Evolutionary conservation across 73 alveolate species (phyloP).

Genomic region (Tetrahymena elliotti): DNA sequence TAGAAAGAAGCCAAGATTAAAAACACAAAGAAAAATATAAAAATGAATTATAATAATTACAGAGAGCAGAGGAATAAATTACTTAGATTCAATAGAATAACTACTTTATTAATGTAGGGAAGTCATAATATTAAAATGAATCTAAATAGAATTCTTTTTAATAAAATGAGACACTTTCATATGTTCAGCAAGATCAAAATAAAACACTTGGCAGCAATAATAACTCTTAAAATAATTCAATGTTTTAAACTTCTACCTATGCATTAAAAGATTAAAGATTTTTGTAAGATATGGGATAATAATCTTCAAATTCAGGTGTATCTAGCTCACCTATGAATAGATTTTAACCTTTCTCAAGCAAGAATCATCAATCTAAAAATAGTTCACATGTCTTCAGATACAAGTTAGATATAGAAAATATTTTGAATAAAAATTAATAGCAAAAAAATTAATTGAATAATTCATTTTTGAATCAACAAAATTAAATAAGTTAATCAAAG

Average conservation of each 20-base stretch:
- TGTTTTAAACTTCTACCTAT: not conserved
- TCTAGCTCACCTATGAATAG: not conserved
- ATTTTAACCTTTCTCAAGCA: not conserved
- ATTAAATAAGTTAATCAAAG: not conserved
- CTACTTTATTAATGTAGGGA: not conserved
- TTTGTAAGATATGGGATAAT: not conserved
- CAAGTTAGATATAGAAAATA: not conserved
- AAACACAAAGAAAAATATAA: not conserved
- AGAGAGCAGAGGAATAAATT: not conserved
- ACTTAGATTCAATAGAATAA: not conserved
- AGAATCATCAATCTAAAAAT: not conserved
- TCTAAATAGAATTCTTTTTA: not conserved
- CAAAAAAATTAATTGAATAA: not conserved
- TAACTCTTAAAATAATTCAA: not conserved
- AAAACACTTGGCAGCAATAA: not conserved
- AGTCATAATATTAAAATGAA: not conserved
- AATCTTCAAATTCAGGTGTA: not conserved
- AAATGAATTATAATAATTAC: not conserved
- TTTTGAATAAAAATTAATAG: not conserved
- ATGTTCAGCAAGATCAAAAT: not conserved
- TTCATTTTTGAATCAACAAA: not conserved
- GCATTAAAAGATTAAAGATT: not conserved
- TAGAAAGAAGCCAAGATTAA: not conserved
- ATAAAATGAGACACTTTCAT: not conserved
- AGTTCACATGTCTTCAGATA: not conserved